Conservation (phyloP, 2,329 filamentous ascomycete genomes). For the Fusarium sp. region DNA sequence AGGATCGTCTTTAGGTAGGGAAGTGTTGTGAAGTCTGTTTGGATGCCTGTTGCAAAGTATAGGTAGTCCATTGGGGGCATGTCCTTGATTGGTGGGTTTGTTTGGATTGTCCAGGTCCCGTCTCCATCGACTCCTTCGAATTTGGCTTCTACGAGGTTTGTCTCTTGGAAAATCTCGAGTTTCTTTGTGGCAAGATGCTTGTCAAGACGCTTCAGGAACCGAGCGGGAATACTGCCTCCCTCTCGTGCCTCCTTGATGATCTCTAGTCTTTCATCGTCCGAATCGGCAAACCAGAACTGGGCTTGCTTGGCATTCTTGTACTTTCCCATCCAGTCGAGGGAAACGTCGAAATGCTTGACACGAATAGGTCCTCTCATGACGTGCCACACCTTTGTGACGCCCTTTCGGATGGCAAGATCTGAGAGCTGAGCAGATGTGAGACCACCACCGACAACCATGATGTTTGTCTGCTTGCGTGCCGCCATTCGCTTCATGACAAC, state of each 20-base stretch:
- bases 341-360: conserved; percentile 83
- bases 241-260: conserved; percentile 76
- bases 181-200: conserved; percentile 65
- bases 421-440: conserved; percentile 81
- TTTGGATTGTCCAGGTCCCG: conserved; percentile 58
- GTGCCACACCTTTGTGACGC: conserved; percentile 76
- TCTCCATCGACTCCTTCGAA: conserved; percentile 60
- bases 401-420: conserved; percentile 73
- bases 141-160: conserved; percentile 62
- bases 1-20: conserved; percentile 72
- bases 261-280: conserved; percentile 74
- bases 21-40: conserved; percentile 70
- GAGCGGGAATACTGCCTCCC: conserved; percentile 81
- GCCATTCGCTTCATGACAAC: conserved; percentile 66
- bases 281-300: conserved; percentile 81
- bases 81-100: conserved; percentile 62
- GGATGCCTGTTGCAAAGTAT: conserved; percentile 81
- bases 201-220: conserved; percentile 75
- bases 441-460: conserved; percentile 81
- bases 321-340: conserved; percentile 84
- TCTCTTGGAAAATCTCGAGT: conserved; percentile 69
- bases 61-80: conserved; percentile 75
- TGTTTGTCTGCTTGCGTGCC: conserved; percentile 63
- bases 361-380: conserved; percentile 71
- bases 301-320: conserved; percentile 83